Conservation (phyloP, 495 filamentous ascomycete species). For the Talaromyces nanjingensis region DNA sequence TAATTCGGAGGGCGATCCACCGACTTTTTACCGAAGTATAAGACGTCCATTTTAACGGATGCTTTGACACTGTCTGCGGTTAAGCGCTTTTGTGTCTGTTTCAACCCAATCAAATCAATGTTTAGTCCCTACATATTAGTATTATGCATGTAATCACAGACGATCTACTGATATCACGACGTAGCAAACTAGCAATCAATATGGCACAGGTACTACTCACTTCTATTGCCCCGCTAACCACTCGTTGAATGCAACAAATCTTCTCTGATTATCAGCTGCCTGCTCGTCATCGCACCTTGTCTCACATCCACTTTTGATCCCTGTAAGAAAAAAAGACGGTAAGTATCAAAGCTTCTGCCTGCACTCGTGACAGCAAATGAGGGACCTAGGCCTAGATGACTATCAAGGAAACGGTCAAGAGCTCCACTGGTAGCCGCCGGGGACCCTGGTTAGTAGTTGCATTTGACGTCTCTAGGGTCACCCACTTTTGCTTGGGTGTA, state of each 20-base stretch:
- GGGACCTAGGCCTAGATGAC: background rate
- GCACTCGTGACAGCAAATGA: background rate
- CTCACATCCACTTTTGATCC: background rate
- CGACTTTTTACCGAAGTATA: background rate
- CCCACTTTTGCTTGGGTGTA: background rate
- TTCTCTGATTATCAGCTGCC: background rate
- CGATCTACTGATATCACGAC: background rate
- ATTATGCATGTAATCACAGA: background rate
- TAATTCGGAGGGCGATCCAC: background rate
- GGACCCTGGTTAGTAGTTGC: constrained; percentile 6
- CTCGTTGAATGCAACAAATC: background rate
- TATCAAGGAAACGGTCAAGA: background rate
- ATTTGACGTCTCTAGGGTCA: background rate
- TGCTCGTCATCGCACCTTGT: background rate
- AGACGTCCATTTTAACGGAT: background rate
- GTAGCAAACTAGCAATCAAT: background rate
- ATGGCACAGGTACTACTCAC: background rate
- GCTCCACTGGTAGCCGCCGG: constrained; percentile 3
- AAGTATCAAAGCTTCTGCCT: background rate
- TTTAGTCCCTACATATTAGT: background rate
- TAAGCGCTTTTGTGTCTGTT: background rate
- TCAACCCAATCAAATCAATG: background rate
- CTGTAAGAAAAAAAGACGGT: background rate
- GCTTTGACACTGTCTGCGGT: background rate
- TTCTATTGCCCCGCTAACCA: background rate